Percentiles rank a stretch among this genome's conserved stretches.
These are phyloP conservation scores for Scutellaria barbata DNA, from an alignment of 257 asterid species.

Conservation along the genomic window DNA sequence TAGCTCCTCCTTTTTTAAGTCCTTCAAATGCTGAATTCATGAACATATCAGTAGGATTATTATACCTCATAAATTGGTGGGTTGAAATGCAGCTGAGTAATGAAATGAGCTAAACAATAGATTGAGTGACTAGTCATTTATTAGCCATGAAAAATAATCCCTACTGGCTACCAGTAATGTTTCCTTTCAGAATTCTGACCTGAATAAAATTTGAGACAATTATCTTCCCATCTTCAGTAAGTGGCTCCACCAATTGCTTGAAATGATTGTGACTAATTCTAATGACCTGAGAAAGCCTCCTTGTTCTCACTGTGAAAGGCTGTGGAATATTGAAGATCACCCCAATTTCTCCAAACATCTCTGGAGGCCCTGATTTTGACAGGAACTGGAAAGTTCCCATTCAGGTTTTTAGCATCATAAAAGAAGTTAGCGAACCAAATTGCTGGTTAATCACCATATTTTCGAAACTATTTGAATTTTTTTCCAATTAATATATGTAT, in stretches of 20 bases:
- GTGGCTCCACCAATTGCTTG: conserved; percentile 83
- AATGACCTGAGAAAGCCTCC: conserved; percentile 89
- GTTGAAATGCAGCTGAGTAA: conserved; percentile 8
- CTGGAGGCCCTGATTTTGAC: conserved; percentile 61
- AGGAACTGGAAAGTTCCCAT: conserved; percentile 57
- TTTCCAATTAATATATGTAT: neutral
- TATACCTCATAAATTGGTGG: conserved; percentile 20
- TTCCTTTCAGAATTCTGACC: conserved; percentile 50
- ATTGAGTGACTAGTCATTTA: neutral
- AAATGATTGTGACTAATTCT: conserved; percentile 88
- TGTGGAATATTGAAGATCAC: conserved; percentile 84
- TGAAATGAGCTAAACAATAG: conserved; percentile 2
- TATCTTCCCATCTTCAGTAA: conserved; percentile 61
- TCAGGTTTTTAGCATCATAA: conserved; percentile 22
- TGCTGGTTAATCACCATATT: conserved; percentile 8
- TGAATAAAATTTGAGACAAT: conserved; percentile 74
- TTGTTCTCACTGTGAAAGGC: conserved; percentile 92
- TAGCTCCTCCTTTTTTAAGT: conserved; percentile 61
- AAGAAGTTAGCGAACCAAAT: conserved; percentile 15
- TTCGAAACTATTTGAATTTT: neutral
- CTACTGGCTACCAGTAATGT: conserved; percentile 20
- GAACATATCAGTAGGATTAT: conserved; percentile 29
- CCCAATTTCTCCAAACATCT: conserved; percentile 86
- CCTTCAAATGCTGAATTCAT: conserved; percentile 67
- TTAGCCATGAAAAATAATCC: conserved; percentile 22